These are phyloP conservation scores for Salix dunnii DNA, from an alignment of 345 rosid genomes.

Conservation along the genomic window DNA sequence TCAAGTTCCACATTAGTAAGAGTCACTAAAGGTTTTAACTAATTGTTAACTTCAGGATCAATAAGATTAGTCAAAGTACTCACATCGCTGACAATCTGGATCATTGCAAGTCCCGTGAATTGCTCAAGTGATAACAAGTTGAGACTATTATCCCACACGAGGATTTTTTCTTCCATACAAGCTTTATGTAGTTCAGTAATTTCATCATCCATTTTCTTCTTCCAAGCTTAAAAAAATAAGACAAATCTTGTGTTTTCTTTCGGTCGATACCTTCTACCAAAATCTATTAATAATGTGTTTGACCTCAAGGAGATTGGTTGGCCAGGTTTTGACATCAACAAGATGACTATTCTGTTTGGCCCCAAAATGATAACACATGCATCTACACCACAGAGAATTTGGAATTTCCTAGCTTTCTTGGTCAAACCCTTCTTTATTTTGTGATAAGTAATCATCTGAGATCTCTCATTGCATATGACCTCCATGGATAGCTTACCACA, in stretches of 20 bases:
- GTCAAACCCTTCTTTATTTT: conserved; percentile 33
- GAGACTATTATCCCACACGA: conserved; percentile 13
- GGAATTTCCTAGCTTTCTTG: conserved; percentile 35
- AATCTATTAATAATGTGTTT: conserved; percentile 20
- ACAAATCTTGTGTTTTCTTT: conserved; percentile 18
- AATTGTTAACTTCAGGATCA: too few species aligned
- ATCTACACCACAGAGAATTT: conserved; percentile 29
- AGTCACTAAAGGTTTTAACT: too few species aligned
- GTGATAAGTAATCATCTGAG: conserved; percentile 25
- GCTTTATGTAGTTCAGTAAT: conserved; percentile 15
- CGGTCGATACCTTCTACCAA: neutral
- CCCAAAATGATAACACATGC: conserved; percentile 31
- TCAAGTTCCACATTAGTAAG: too few species aligned
- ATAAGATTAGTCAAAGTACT: too few species aligned
- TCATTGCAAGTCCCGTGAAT: conserved; percentile 1
- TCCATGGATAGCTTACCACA: conserved; percentile 33
- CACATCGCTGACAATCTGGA: too few species aligned
- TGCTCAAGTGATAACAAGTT: neutral
- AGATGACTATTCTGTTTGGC: neutral
- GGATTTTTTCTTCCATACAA: conserved; percentile 18
- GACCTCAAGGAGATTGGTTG: conserved; percentile 2
- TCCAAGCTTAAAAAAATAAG: conserved; percentile 16
- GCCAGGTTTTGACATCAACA: conserved; percentile 22
- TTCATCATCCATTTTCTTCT: conserved; percentile 20
- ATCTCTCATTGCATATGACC: conserved; percentile 27